Evolutionary conservation across 164 flowering plant species (phyloP).

Genomic region (Vitis riparia): DNA sequence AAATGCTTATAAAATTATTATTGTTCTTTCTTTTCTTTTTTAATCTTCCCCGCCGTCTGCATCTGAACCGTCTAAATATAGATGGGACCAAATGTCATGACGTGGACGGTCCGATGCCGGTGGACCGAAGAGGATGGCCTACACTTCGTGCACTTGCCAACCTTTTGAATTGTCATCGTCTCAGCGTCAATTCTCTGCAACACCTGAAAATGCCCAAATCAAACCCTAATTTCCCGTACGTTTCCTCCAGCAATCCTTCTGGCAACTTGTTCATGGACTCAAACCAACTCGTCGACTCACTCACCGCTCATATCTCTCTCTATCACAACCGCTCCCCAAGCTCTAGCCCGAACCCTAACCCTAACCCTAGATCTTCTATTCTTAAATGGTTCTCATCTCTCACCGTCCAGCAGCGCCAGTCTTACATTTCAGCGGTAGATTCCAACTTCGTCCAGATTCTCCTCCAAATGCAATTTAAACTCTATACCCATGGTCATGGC

Average conservation of each 20-base stretch:
- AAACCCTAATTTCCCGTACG: constrained; percentile 6
- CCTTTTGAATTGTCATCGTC: not conserved
- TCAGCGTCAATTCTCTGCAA: not conserved
- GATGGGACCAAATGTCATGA: too few relatives aligned
- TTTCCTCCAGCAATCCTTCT: not conserved
- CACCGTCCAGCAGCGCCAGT: constrained; percentile 61
- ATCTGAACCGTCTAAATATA: too few relatives aligned
- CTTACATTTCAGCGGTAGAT: constrained; percentile 65
- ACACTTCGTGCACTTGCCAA: not conserved
- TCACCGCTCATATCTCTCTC: constrained; percentile 82
- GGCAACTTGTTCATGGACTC: constrained; percentile 29
- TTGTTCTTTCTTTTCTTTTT: too few relatives aligned
- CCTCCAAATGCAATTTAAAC: constrained; percentile 55
- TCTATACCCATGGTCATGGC: constrained; percentile 46
- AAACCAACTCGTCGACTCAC: constrained; percentile 62
- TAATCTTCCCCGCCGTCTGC: too few relatives aligned
- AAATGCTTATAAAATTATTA: too few relatives aligned
- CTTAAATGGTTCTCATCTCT: constrained; percentile 89
- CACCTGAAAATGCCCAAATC: constrained; percentile 19
- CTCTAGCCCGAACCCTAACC: constrained; percentile 24
- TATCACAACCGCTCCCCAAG: constrained; percentile 42
- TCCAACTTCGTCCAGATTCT: constrained; percentile 48
- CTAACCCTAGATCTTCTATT: constrained; percentile 55
- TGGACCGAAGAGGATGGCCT: too few relatives aligned
- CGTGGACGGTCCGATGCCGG: too few relatives aligned